Evolutionary conservation across 805 yeast species (phyloP).

Genomic region (Pichia gijzeniarum): DNA sequence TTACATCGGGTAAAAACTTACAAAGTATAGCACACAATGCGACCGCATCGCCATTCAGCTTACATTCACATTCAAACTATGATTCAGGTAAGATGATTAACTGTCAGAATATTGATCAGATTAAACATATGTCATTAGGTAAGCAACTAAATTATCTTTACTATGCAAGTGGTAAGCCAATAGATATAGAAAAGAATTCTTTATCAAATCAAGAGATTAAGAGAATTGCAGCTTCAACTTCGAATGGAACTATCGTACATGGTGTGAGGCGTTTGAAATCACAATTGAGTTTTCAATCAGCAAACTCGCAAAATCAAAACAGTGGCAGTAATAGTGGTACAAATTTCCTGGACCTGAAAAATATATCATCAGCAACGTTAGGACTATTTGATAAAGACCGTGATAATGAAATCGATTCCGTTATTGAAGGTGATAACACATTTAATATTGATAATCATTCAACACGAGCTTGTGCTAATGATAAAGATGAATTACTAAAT

Average conservation of each 20-base stretch:
- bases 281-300: conserved; percentile 4
- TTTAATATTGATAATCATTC: not conserved
- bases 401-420: not conserved
- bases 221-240: conserved; percentile 4
- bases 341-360: not conserved
- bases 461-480: not conserved
- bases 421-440: not conserved
- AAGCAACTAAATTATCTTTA: conserved; percentile 37
- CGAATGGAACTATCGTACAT: not conserved
- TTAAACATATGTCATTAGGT: conserved; percentile 23
- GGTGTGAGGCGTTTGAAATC: conserved; percentile 4
- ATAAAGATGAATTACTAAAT: not conserved
- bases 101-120: conserved; percentile 26
- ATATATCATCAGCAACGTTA: not conserved
- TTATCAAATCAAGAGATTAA: conserved; percentile 14
- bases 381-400: conserved; percentile 5
- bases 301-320: too few species aligned
- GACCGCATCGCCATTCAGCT: conserved; percentile 18
- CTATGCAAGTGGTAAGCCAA: conserved; percentile 43
- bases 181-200: conserved; percentile 25
- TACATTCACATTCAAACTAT: conserved; percentile 17
- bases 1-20: conserved; percentile 31
- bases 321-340: too few species aligned
- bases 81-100: conserved; percentile 16
- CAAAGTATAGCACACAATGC: conserved; percentile 22